Percentiles rank a stretch among this genome's conserved stretches.
Conservation (phyloP, 257 asterid genomes). For the Solanum virginianum region DNA sequence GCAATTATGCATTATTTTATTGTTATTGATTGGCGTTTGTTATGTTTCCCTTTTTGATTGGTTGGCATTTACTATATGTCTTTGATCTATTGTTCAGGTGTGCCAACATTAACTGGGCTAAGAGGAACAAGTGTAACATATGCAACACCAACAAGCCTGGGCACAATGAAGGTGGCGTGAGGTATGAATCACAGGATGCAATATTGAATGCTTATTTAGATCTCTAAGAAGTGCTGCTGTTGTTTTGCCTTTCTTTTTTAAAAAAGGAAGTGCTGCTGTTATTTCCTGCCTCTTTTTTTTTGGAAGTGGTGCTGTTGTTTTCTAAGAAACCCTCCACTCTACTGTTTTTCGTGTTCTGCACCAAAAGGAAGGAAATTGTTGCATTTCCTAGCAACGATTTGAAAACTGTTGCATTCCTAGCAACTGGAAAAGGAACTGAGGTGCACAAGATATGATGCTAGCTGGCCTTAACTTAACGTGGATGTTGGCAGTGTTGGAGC, state of each 20-base stretch:
- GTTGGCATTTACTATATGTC: background rate
- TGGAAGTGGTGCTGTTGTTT: background rate
- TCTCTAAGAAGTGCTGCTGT: background rate
- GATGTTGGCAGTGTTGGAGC: background rate
- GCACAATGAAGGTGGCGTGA: constrained; percentile 82
- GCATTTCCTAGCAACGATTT: background rate
- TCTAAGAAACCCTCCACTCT: background rate
- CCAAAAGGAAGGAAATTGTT: background rate
- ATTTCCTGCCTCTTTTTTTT: background rate
- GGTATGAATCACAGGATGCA: constrained; percentile 31
- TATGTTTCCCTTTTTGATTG: background rate
- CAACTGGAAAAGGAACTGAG: background rate
- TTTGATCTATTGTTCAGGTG: constrained; percentile 49
- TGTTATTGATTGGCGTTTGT: background rate
- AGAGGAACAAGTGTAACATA: constrained; percentile 90
- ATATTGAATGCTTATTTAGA: background rate
- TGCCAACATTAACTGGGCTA: constrained; percentile 97
- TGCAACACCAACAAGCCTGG: constrained; percentile 99
- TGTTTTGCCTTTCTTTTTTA: background rate
- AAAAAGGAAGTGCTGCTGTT: background rate
- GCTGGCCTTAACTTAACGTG: background rate
- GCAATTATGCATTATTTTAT: background rate
- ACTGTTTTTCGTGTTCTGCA: background rate
- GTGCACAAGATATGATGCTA: background rate
- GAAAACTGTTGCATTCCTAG: background rate